Percentiles rank a stretch among this genome's conserved stretches.
phyloP scores from a whole-genome alignment of 257 asterid genomes.

The Cordia subcordata region DNA sequence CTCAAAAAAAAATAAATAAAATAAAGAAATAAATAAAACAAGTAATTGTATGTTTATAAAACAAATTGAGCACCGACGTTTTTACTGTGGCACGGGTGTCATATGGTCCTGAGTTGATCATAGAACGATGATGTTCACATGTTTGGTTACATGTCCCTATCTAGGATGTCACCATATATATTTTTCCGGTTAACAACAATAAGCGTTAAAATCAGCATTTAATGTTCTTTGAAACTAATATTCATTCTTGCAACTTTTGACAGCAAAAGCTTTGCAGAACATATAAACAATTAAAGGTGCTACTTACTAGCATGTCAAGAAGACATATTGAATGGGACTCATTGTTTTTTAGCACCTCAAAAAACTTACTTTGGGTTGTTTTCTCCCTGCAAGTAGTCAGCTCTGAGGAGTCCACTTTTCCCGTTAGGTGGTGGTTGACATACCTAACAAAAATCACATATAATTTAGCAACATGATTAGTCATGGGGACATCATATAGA shows the following conservation, averaged over 20 bases:
- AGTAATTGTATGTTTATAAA: too few relatives aligned
- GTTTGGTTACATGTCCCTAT: neutral
- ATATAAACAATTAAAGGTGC: too few relatives aligned
- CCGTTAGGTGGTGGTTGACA: conserved; percentile 86
- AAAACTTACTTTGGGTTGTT: conserved; percentile 61
- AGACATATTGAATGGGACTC: neutral
- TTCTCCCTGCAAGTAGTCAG: conserved; percentile 59
- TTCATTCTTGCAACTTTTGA: too few relatives aligned
- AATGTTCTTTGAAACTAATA: too few relatives aligned
- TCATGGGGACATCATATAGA: too few relatives aligned
- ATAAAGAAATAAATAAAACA: too few relatives aligned
- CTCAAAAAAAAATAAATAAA: too few relatives aligned
- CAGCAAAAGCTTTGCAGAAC: too few relatives aligned
- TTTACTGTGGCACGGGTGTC: neutral
- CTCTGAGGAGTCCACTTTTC: conserved; percentile 83
- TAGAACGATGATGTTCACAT: neutral
- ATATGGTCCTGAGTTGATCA: neutral
- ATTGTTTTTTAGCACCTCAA: neutral
- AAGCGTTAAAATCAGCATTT: too few relatives aligned
- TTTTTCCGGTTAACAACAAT: neutral
- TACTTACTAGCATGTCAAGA: neutral
- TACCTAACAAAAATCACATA: conserved; percentile 39
- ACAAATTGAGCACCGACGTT: too few relatives aligned
- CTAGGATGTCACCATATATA: neutral
- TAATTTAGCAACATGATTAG: conserved; percentile 11